These are phyloP conservation scores for Caryopteris hybrid DNA, from an alignment of 305 asterid genomes.

Conservation along the genomic window DNA sequence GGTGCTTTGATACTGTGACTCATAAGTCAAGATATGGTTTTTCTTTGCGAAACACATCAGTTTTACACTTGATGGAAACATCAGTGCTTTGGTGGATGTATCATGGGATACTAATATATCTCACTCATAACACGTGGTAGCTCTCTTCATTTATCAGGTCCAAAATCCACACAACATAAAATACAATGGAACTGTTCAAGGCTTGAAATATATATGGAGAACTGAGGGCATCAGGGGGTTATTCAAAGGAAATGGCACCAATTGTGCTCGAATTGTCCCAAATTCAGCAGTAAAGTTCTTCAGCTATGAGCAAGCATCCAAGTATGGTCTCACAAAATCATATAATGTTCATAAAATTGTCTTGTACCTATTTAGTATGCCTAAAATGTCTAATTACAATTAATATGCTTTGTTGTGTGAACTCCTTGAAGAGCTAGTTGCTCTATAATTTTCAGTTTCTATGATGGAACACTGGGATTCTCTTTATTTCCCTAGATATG, in stretches of 20 bases:
- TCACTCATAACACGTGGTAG: constrained; percentile 4
- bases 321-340: constrained; percentile 38
- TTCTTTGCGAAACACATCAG: background rate
- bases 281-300: constrained; percentile 93
- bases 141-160: constrained; percentile 48
- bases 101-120: background rate
- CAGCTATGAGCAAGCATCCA: constrained; percentile 95
- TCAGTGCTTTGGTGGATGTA: background rate
- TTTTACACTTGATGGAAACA: background rate
- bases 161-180: constrained; percentile 84
- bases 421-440: no score
- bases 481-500: no score
- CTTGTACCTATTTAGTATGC: background rate
- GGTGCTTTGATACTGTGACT: constrained; percentile 6
- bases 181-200: constrained; percentile 82
- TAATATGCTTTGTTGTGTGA: no score
- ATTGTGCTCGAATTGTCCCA: constrained; percentile 92
- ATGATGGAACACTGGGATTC: no score
- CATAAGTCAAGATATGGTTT: background rate
- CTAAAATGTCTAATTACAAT: background rate
- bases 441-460: no score
- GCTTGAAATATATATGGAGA: constrained; percentile 84
- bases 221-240: constrained; percentile 85
- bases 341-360: constrained; percentile 6
- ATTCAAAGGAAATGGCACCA: constrained; percentile 91